Evolutionary conservation across 1,284 basidiomycete genomes (phyloP), one percentile per base, ranked within the genome.

Genomic region (Cryptococcus hybrid): DNA sequence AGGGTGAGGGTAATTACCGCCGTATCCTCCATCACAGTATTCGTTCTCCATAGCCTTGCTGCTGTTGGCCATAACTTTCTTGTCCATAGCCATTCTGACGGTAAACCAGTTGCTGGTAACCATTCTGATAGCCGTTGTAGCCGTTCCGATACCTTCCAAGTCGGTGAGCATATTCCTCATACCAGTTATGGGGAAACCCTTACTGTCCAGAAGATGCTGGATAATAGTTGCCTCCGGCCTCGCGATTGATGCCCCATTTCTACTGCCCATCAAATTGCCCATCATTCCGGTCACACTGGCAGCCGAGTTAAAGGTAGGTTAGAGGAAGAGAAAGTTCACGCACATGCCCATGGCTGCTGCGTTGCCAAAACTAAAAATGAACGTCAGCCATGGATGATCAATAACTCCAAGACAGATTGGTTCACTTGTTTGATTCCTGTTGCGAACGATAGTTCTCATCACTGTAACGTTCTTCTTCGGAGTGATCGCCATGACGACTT

Each of bases 211-310:
- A 3, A 24, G 13, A 12, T 30, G n/a, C 49, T 24, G n/a, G 43
- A 7, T 48, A 34, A 11, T 34, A 3, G 47, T 34, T n/a, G 30
- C 34, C 12, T 30, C 47, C 47, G 37, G 34, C 36, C 18, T 48
- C 30, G 15, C 13, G 47, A 7, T 36, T 9, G 30, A 12, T 36
- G 18, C 47, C n/a, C 49, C 49, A 36, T 38, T 38, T 36, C 34
- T 12, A 30, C 48, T 36, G 34, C 48, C 34, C 48, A 50, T 50
- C 34, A 50, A 13, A 13, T 50, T 50, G n/a, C 37, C 37, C 48
- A 50, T 50, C 34, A 50, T 36, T n/a, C 48, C 48, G 24, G 48
- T 50, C 35, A 50, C n/a, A 30, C 35, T 39, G 39, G 39, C 30
- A 47, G 18, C 48, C 9, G 34, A 34, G 12, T 39, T n/a, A 30